Evolutionary conservation across 1,284 basidiomycete genomes (phyloP), one percentile per base, ranked within the genome.

Genomic region (Irpex lacteus): DNA sequence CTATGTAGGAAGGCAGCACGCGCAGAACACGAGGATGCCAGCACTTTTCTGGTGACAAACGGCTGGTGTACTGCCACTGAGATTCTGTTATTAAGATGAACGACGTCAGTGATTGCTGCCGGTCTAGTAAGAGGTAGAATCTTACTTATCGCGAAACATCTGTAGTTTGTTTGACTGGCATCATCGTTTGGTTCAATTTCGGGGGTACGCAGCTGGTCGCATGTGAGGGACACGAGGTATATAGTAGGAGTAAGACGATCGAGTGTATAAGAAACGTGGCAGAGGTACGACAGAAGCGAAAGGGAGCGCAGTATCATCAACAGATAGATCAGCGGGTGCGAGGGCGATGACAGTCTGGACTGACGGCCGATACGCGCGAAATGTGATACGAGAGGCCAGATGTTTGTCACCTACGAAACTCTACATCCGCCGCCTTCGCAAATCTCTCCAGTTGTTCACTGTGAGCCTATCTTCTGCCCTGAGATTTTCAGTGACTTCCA

Each of bases 401-500:
- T 1, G 40, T 47, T n/a, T 13, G 32, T 56, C 32, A 56, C 52
- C 52, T 19, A 56, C 34, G 3, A 6, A 5, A 6, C 32, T 34
- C 32, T 34, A 34, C 32, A 34, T 34, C 32, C 32, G 32, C 32
- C 32, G 54, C 26, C 32, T 49, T 50, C 63, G 65, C 32, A 61
- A 57, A 60, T 70, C 70, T 44, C 64, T 60, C 19, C 67, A 67
- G 34, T 34, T 34, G 32, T 69, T 69, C 18, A 69, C 71, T 9
- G 65, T 56, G 13, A 73, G 66, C 36, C 61, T 68, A 1, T 72
- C 72, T 3, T 68, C 67, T 7, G 60, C 63, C 8, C 69, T 64
- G 53, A 77, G 63, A n/a, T 69, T 71, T 47, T 71, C 71, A 60
- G 75, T 74, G 21, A 71, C 71, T 18, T 65, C 34, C 53, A 72